A percentile compares a stretch with the other conserved stretches of the same genome.
Evolutionary conservation across 2,329 filamentous ascomycete genomes (phyloP).

Genomic region (Verticillium tricorpus): DNA sequence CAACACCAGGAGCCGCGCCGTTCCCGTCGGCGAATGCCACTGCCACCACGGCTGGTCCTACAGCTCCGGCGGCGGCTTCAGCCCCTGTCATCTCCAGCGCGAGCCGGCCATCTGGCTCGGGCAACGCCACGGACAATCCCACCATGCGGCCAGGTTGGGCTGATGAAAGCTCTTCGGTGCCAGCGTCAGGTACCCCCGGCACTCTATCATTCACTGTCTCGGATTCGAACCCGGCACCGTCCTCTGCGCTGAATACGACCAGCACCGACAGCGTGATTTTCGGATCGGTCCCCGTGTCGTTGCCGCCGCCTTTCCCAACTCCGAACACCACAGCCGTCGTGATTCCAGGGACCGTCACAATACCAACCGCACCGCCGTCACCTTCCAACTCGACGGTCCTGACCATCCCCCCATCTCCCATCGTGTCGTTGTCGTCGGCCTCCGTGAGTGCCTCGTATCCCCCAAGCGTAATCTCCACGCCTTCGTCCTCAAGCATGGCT

Average conservation of each 20-base stretch:
- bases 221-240: too few relatives aligned
- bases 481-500: not conserved
- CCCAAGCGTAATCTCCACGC: not conserved
- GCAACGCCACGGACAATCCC: not conserved
- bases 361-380: not conserved
- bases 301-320: not conserved
- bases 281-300: not conserved
- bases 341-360: not conserved
- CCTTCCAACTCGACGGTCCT: not conserved
- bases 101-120: not conserved
- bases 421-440: not conserved
- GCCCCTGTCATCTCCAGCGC: too few relatives aligned
- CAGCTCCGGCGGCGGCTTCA: too few relatives aligned
- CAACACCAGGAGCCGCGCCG: not conserved
- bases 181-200: not conserved
- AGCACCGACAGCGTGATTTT: not conserved
- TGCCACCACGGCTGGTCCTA: too few relatives aligned
- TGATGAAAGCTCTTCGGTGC: not conserved
- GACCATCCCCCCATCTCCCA: not conserved
- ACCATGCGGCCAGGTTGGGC: not conserved
- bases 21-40: not conserved
- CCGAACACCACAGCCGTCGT: not conserved
- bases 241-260: not conserved
- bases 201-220: not conserved
- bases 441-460: not conserved